These are phyloP conservation scores for Physcia stellaris DNA, from an alignment of 495 filamentous ascomycete genomes.

Conservation along the genomic window DNA sequence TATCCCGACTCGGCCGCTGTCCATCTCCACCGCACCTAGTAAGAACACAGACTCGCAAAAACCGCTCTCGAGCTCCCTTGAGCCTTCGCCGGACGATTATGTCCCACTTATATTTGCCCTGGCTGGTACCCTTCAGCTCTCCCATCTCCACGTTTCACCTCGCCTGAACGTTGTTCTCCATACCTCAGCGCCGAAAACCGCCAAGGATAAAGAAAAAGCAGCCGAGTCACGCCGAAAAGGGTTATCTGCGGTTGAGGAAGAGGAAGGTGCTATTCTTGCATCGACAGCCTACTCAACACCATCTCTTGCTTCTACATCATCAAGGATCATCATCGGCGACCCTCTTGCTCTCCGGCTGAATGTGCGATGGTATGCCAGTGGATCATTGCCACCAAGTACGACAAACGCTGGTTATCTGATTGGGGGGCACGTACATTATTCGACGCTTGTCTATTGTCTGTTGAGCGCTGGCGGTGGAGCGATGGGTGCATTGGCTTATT, in stretches of 20 bases:
- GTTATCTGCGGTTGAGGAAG: slow-evolving; percentile 39
- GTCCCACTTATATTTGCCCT: slow-evolving; percentile 70
- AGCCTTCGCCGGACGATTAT: slow-evolving; percentile 30
- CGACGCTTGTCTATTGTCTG: slow-evolving; percentile 19
- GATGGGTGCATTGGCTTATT: slow-evolving; percentile 18
- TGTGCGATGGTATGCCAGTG: slow-evolving; percentile 57
- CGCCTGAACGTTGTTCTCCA: slow-evolving; percentile 79
- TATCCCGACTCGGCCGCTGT: slow-evolving; percentile 62
- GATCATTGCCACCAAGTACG: slow-evolving; percentile 21
- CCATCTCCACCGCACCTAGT: slow-evolving; percentile 12
- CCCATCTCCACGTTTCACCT: slow-evolving; percentile 83
- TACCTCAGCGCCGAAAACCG: slow-evolving; percentile 35
- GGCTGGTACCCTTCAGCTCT: slow-evolving; percentile 74
- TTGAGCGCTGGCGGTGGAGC: slow-evolving; percentile 29
- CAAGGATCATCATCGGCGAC: slow-evolving; percentile 67
- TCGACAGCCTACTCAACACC: slow-evolving; percentile 78
- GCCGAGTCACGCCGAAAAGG: slow-evolving; percentile 26
- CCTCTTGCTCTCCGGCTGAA: slow-evolving; percentile 65
- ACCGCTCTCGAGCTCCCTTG: slow-evolving; percentile 10
- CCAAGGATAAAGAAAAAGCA: slow-evolving; percentile 11
- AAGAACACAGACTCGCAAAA: no score
- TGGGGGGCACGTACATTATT: slow-evolving; percentile 18
- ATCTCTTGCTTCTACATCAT: slow-evolving; percentile 44
- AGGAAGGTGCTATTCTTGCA: slow-evolving; percentile 68
- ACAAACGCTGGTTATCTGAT: slow-evolving; percentile 5